Base-by-base conservation (phyloP, 345 rosid genomes). In the Lenwebbia sp. region DNA sequence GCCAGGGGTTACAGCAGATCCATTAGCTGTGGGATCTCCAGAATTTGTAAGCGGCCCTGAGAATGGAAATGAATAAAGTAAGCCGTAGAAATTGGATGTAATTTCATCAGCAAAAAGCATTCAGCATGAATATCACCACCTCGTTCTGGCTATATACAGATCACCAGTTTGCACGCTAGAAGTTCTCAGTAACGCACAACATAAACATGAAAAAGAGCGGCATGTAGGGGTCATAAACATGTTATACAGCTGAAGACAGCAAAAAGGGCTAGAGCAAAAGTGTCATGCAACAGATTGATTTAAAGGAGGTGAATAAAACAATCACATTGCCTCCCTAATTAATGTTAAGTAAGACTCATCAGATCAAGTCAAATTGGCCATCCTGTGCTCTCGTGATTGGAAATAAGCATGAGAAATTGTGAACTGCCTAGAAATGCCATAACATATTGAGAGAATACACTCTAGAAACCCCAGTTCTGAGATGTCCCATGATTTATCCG, bases 1-100 rank as follows among this genome's bases (percentile, higher is more conserved):
- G 54, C 99, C 98, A 6, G 96, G 98, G 85, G 98, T 94, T 86
- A 92, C 84, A 84, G 87, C 89, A 83, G 94, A 83, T 87, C 87
- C 93, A 60, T 87, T 89, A 85, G 92, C 57, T 37, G 88, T 86
- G 88, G 90, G 87, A 94, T 92, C 95, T 86, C 81, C 90, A 87
- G 90, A 89, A 90, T 85, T 89, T 87, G 91, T 86, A 50, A 92
- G 83, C 6, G 95, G 95, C 52, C 99, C 99, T 96, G 90, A 86
- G 82, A 90, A 88, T 55, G 88, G 88, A 89, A 88, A 85, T 47
- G 85, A 82, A 54, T 28, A 51, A 30, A 83, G 57, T 22, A 50
- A 85, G 82, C 84, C 47, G 23, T 41, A 47, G 25, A 84, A 15
- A 44, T 62, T 21, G 52, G 52, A 56, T 15, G 47, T 56, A 49